Evolutionary conservation across 208 protist species (phyloP).

Genomic region (Trypanosoma conorhini): DNA sequence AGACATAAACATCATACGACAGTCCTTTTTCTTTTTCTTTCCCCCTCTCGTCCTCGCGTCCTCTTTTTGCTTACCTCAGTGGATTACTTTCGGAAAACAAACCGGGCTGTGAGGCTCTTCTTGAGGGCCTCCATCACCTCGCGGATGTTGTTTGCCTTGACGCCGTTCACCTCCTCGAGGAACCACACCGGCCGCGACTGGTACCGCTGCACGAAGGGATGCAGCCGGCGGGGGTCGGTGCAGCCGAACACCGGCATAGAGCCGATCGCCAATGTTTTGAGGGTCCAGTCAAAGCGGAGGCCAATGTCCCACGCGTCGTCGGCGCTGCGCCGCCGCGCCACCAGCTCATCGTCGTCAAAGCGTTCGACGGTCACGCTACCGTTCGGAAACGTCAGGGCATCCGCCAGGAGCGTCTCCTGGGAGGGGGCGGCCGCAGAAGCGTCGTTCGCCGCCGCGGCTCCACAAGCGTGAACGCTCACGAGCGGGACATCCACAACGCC

Average conservation of each 20-base stretch:
- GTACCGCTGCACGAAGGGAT: slow-evolving; percentile 62
- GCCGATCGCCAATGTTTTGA: slow-evolving; percentile 57
- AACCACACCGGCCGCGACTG: slow-evolving; percentile 57
- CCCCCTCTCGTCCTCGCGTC: neutral
- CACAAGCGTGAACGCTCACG: slow-evolving; percentile 17
- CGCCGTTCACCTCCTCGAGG: slow-evolving; percentile 72
- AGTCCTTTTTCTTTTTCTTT: neutral
- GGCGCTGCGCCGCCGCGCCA: slow-evolving; percentile 47
- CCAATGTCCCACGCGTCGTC: slow-evolving; percentile 71
- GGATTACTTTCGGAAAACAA: slow-evolving; percentile 52
- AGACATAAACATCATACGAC: neutral
- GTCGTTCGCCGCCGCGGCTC: neutral
- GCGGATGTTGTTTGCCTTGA: slow-evolving; percentile 58
- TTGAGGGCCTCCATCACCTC: slow-evolving; percentile 69
- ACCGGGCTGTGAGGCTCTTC: slow-evolving; percentile 47
- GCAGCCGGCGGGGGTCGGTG: slow-evolving; percentile 37
- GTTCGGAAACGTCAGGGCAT: slow-evolving; percentile 46
- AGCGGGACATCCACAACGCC: slow-evolving; percentile 30
- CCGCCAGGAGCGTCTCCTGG: slow-evolving; percentile 10
- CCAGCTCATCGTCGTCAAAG: slow-evolving; percentile 69
- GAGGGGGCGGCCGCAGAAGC: neutral
- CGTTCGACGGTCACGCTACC: slow-evolving; percentile 53
- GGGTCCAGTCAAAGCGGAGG: slow-evolving; percentile 75
- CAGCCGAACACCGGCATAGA: slow-evolving; percentile 49
- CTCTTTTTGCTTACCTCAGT: neutral